Base-by-base conservation (phyloP, 306 rosid genomes). In the Castanospermum australe region DNA sequence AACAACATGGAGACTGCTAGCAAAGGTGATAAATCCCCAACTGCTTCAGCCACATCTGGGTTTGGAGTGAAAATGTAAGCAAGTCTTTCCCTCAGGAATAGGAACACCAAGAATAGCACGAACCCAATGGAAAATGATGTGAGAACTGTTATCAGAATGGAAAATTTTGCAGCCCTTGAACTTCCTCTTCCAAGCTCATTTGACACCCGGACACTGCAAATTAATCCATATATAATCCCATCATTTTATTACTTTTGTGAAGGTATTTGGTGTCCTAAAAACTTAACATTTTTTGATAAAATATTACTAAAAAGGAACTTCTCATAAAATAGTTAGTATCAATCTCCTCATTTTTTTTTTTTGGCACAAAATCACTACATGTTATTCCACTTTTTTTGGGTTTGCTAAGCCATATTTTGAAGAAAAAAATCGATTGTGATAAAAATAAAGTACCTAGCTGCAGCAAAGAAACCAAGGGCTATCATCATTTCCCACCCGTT, bases 131-230 rank as follows among this genome's bases (percentile, higher is more conserved):
- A 0, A 21, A 84, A 80, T 48, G 93, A 90, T 59, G 85, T 86
- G 5, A 75, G n/a, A 14, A 84, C 86, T 68, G 81, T 61, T 47
- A 87, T 67, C 21, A 69, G 1, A 28, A 86, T 55, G 6, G 93
- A 81, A 55, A 87, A 90, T 48, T 73, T 87, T 35, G 93, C 88
- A 30, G 75, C 88, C 39, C 70, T 84, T 73, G 90, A 38, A 74
- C 79, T 84, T 51, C 93, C 93, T 75, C 87, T 80, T 64, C 93
- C 93, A 18, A 90, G 88, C 54, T 90, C 91, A 71, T 87, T 90
- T 22, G 91, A 45, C 35, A 90, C 93, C 2, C 91, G 69, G 0
- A 90, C 93, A 61, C 91, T 87, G 63, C 76, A 77, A 39, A 60
- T 30, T 42, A 52, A 18, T 35, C 33, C 59, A 7, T 50, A 50